A percentile compares a stretch with the other conserved stretches of the same genome.
Conservation (phyloP, 1,139 yeast genomes). For the Zygosaccharomyces pseudobailii region DNA sequence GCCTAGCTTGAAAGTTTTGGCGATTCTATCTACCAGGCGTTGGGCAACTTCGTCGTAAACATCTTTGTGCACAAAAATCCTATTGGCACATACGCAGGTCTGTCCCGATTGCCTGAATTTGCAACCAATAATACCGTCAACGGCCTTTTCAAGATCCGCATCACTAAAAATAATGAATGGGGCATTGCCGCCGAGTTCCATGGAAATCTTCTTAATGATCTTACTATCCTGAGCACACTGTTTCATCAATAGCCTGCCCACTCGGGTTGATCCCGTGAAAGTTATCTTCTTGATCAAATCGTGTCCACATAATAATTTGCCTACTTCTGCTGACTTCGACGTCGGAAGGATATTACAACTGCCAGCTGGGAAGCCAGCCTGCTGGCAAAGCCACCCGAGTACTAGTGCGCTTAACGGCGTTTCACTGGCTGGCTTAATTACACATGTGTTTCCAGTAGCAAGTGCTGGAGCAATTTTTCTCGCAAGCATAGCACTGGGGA, state of each 20-base stretch:
- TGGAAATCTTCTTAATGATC: slow-evolving; percentile 45
- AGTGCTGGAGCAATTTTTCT: slow-evolving; percentile 66
- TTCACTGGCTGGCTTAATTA: slow-evolving; percentile 58
- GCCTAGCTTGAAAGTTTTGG: slow-evolving; percentile 50
- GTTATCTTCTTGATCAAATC: slow-evolving; percentile 39
- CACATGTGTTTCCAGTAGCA: slow-evolving; percentile 61
- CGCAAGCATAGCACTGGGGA: slow-evolving; percentile 59
- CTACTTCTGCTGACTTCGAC: slow-evolving; percentile 50
- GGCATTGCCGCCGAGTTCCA: slow-evolving; percentile 53
- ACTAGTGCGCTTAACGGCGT: slow-evolving; percentile 60
- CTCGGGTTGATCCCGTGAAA: slow-evolving; percentile 49
- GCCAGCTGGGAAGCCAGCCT: slow-evolving; percentile 62
- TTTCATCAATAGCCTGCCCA: slow-evolving; percentile 45
- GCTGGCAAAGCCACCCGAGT: slow-evolving; percentile 48
- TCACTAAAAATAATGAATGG: slow-evolving; percentile 48
- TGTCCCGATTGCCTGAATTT: slow-evolving; percentile 50
- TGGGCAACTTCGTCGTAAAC: slow-evolving; percentile 43
- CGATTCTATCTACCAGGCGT: slow-evolving; percentile 34
- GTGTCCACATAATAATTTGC: slow-evolving; percentile 34
- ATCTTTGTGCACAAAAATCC: slow-evolving; percentile 44
- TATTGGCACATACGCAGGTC: slow-evolving; percentile 51
- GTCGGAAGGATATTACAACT: slow-evolving; percentile 58
- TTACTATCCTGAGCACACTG: slow-evolving; percentile 38
- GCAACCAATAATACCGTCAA: slow-evolving; percentile 44
- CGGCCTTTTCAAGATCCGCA: slow-evolving; percentile 46